Evolutionary conservation across 1,284 basidiomycete genomes (phyloP), one percentile per base, ranked within the genome.

Genomic region (Ceratobasidium sp.): DNA sequence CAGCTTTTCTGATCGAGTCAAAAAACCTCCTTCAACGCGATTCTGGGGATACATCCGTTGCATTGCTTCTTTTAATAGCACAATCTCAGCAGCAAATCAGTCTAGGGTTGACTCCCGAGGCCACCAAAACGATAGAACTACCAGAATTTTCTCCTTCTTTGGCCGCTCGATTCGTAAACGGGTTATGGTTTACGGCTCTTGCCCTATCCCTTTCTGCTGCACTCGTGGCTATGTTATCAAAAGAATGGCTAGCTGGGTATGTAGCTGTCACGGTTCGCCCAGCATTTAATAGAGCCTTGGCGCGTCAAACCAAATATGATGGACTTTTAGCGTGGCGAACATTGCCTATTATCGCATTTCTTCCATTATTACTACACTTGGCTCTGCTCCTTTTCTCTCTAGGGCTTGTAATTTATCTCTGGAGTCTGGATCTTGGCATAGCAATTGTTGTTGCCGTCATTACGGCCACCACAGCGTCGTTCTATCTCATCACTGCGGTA

Each of bases 141-240:
- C 26, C n/a, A n/a, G n/a, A n/a, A 32, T 59, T 64, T 26, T 23
- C 1, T 14, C 36, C 58, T 3, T 32, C 71, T 3, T 10, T 14
- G 1, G 21, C 14, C 1, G 60, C 71, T 3, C 60, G 43, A 12
- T 50, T 32, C 34, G 34, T 72, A 18, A 72, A 72, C 21, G 46
- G 59, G 8, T 30, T 72, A 9, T 72, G 71, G 71, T 72, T 62
- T 48, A 53, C 50, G 4, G 41, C 71, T 32, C 71, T 72, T 4
- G 60, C 50, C n/a, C 71, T 72, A 16, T 62, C 59, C 5, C 43
- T 72, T 34, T 32, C 32, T 18, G 46, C 60, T 23, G 58, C 71
- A 5, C 23, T 72, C 3, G 45, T 72, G 16, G 48, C 53, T 6
- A 64, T 72, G 59, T 23, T 72, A 10, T 60, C 60, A 6, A 72